Evolutionary conservation across 192 early-diverging fungal species (phyloP), one percentile per base, ranked within the genome.

Genomic region (Rhizophlyctis rosea): DNA sequence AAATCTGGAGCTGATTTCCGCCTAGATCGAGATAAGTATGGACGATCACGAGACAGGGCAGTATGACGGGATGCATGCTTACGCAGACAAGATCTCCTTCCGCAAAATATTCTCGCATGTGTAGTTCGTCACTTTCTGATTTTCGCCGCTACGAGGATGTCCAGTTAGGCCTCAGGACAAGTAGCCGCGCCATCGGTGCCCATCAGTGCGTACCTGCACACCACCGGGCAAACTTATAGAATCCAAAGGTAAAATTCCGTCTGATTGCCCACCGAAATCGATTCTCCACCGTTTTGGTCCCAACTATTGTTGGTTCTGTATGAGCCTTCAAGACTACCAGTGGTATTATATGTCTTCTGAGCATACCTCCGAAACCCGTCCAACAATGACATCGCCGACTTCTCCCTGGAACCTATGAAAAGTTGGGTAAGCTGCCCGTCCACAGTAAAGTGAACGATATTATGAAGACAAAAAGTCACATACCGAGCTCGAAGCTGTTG

Each of bases 321-420:
- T 5, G 7, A 25, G 11, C 14, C 13, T 13, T 25, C 4, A 16
- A 7, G 7, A 25, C 50, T 7, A 7, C 32, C 1, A 65, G 31
- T 1, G 18, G 30, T n/a, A 18, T 13, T 13, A 34, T 13, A 2
- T 2, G 1, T 2, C 23, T n/a, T 16, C 57, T n/a, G n/a, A 56
- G 9, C 58, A 55, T 58, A 85, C 88, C 69, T 96, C 95, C 27
- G 90, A 91, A 34, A 99, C 91, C 30, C 97, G 78, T 0, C 95
- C 97, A 9, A 99, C 91, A 0, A 99, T 88, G 36, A 99, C 91
- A 73, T 99, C 95, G 47, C 97, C 97, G 64, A 98, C 92, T 68
- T 96, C 93, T 47, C 92, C 94, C 24, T 81, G 81, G 65, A 93
- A 98, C 55, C 78, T 75, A 34, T 34, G 14, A 34, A 9, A 67